These are phyloP conservation scores for Trypanosoma avium DNA, from an alignment of 208 protist genomes.

Conservation along the genomic window DNA sequence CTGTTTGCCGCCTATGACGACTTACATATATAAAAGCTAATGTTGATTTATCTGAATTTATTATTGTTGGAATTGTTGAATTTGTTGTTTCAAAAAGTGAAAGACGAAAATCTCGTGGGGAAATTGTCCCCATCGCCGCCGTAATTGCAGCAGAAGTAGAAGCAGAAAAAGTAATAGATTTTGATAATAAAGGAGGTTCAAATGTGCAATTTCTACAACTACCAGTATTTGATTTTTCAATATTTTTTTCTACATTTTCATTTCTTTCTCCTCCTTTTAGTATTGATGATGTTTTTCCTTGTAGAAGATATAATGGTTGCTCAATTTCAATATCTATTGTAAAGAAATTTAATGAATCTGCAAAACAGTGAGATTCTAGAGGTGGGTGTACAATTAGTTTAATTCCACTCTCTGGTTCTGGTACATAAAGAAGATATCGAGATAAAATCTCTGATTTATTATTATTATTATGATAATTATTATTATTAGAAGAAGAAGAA, in stretches of 20 bases:
- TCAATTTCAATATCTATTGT: constrained; percentile 59
- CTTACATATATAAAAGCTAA: constrained; percentile 9
- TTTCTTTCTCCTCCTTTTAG: no score
- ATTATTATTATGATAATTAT: background rate
- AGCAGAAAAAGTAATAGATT: background rate
- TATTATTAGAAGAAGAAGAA: background rate
- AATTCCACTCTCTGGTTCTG: constrained; percentile 55
- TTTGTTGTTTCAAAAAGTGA: background rate
- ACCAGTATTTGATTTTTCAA: no score
- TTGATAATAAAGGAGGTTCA: background rate
- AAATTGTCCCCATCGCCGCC: background rate
- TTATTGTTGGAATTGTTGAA: no score
- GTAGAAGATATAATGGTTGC: constrained; percentile 18
- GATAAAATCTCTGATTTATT: constrained; percentile 7
- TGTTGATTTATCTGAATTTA: no score
- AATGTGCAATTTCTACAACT: constrained; percentile 6
- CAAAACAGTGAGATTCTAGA: constrained; percentile 65
- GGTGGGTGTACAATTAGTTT: constrained; percentile 41
- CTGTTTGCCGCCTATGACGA: background rate
- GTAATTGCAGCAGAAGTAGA: background rate
- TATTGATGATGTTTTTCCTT: no score
- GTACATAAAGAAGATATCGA: constrained; percentile 35
- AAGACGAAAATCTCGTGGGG: background rate
- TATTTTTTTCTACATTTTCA: no score
- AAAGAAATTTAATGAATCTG: constrained; percentile 52